These are phyloP conservation scores for Glaciozyma antarctica DNA, from an alignment of 768 basidiomycete genomes.

Conservation along the genomic window DNA sequence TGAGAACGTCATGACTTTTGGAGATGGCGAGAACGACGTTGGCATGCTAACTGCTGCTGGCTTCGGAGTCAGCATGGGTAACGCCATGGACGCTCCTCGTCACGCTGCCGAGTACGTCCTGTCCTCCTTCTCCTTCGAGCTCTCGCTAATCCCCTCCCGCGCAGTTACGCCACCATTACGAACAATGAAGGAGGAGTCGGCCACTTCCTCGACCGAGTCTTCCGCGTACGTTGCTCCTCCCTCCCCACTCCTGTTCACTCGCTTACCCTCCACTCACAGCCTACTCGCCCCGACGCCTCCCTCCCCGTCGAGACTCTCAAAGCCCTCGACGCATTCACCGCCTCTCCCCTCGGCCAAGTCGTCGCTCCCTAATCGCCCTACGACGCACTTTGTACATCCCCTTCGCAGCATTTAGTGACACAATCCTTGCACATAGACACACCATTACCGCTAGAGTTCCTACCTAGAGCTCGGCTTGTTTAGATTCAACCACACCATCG, in stretches of 20 bases:
- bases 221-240: constrained; percentile 9
- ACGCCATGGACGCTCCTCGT: constrained; percentile 30
- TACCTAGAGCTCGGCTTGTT: too few species aligned
- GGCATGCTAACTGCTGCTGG: constrained; percentile 29
- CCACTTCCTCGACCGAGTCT: constrained; percentile 29
- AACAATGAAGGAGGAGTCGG: constrained; percentile 34
- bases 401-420: too few species aligned
- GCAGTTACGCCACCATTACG: constrained; percentile 17
- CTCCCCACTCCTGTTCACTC: neutral
- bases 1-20: constrained; percentile 32
- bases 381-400: too few species aligned
- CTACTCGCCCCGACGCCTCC: constrained; percentile 1
- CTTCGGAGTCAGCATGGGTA: constrained; percentile 27
- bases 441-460: too few species aligned
- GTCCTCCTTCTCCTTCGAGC: neutral
- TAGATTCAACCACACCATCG: too few species aligned
- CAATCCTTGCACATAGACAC: too few species aligned
- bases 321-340: neutral
- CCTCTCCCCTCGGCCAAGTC: neutral
- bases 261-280: neutral
- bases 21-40: constrained; percentile 32
- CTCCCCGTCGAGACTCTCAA: constrained; percentile 2
- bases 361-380: neutral
- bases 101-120: constrained; percentile 13
- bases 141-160: neutral